phyloP scores from a whole-genome alignment of 495 filamentous ascomycete species.

The Penicillium subrubescens region DNA sequence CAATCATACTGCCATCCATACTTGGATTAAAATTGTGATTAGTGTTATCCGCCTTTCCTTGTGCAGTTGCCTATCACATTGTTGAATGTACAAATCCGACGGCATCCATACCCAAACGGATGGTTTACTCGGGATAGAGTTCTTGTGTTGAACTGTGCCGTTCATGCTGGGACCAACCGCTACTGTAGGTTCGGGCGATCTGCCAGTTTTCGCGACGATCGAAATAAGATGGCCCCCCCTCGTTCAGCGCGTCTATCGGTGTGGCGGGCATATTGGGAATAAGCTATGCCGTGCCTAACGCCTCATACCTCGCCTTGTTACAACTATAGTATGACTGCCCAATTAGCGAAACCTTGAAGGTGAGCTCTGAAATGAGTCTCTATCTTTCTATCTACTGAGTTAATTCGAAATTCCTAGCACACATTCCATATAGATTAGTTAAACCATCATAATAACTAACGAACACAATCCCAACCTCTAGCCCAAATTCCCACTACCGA shows the following conservation, averaged over 20 bases:
- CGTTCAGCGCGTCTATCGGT: constrained; percentile 7
- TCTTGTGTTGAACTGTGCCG: not conserved
- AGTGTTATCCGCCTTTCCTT: not conserved
- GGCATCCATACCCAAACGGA: not conserved
- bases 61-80: not conserved
- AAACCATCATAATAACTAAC: not conserved
- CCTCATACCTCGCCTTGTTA: not conserved
- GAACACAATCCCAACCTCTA: too few species aligned
- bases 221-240: constrained; percentile 10
- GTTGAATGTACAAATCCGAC: not conserved
- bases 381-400: too few species aligned
- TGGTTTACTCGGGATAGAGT: not conserved
- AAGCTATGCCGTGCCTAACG: not conserved
- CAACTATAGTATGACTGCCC: not conserved
- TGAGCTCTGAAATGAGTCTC: not conserved
- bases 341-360: not conserved
- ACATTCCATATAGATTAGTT: too few species aligned
- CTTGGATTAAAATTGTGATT: not conserved
- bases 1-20: not conserved
- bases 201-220: constrained; percentile 20
- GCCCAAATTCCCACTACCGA: not conserved
- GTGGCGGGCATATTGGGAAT: not conserved
- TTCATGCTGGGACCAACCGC: not conserved
- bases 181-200: constrained; percentile 9
- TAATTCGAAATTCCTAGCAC: too few species aligned